phyloP scores from a whole-genome alignment of 257 asterid genomes.

The Scutellaria barbata region DNA sequence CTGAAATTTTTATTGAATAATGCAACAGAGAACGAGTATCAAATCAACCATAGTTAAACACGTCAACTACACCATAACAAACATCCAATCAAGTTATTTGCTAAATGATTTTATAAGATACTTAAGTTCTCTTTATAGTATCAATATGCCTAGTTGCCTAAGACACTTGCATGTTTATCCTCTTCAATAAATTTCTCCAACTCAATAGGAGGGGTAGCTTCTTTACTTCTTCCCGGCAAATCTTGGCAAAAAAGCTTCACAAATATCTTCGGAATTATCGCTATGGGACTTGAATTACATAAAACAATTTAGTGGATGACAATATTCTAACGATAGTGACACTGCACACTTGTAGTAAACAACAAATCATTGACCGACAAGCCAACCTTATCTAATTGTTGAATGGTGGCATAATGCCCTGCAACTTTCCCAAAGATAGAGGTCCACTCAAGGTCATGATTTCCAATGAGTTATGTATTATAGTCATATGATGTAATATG shows the following conservation, averaged over 20 bases:
- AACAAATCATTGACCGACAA: conserved; percentile 18
- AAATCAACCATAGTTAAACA: conserved; percentile 26
- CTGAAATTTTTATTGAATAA: conserved; percentile 53
- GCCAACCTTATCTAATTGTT: conserved; percentile 1
- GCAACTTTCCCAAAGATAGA: conserved; percentile 4
- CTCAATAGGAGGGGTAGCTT: conserved; percentile 6
- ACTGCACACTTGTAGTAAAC: background rate
- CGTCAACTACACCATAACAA: conserved; percentile 24
- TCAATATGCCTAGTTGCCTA: background rate
- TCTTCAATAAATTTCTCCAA: conserved; percentile 25
- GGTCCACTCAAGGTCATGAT: background rate
- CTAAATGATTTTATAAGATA: background rate
- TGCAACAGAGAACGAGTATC: conserved; percentile 30
- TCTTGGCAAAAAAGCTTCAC: background rate
- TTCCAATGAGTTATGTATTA: background rate
- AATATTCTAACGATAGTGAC: background rate
- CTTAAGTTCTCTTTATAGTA: background rate
- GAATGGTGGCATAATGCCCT: conserved; percentile 6
- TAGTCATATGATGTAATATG: background rate
- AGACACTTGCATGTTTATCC: conserved; percentile 9
- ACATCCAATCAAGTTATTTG: conserved; percentile 21
- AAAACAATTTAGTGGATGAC: background rate
- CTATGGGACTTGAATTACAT: conserved; percentile 20
- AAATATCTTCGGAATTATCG: background rate
- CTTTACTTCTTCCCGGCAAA: background rate